Evolutionary conservation across 1,139 yeast genomes (phyloP), one percentile per base, ranked within the genome.

Genomic region (Taphrina communis): DNA sequence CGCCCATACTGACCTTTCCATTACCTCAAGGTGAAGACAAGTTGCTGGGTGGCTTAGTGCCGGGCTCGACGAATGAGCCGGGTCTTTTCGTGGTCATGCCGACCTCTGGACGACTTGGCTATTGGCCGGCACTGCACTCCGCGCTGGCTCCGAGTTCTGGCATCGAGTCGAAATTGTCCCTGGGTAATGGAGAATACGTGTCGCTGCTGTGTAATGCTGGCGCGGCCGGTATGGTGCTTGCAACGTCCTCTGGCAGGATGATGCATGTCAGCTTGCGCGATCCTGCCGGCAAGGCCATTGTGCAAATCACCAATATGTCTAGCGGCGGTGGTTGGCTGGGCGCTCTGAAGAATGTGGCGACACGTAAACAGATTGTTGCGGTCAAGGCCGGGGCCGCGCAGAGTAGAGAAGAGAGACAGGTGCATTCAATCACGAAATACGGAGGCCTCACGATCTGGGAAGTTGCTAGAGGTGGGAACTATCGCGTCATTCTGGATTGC

Each of bases 171-270:
- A 44, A 44, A 19, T 38, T 63, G 38, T 35, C 67, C 1, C 51
- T 63, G n/a, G 51, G 55, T 7, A 19, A 41, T 19, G 60, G 61
- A 4, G 67, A 63, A 36, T 55, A 35, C 12, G 61, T 63, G 11
- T 35, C 44, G 7, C 36, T 55, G 21, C 56, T 63, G 4, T 63
- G 67, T 41, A 63, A 63, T 46, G 67, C 67, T 36, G 67, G 67
- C 11, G 67, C 95, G 0, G 86, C 89, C 2, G 96, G 97, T 0
- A 79, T 91, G 6, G 81, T 88, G 0, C 77, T 89, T 11, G 85
- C 92, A 6, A 90, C 97, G 0, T 85, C 91, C 6, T 81, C 85
- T 74, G 91, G 90, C 51, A 80, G 95, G 71, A 85, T 88, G 61
- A 77, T 88, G 12, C 80, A 89, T 65, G 76, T 90, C 3, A 81